Percentiles rank a stretch among this genome's conserved stretches.
Conservation (phyloP, 345 rosid species). For the Populus tremula region DNA sequence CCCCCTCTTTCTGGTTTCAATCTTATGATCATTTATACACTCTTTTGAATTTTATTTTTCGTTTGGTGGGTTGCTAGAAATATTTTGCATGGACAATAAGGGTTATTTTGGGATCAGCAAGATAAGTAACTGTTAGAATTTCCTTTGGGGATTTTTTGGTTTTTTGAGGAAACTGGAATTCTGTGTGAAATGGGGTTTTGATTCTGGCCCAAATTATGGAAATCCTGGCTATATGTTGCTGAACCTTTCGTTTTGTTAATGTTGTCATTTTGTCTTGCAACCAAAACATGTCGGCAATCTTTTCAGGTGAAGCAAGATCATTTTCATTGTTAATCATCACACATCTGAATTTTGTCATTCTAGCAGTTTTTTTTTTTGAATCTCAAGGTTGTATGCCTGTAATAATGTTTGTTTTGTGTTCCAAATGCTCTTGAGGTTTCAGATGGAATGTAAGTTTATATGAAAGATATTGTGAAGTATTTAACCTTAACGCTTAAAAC, state of each 20-base stretch:
- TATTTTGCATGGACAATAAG: neutral
- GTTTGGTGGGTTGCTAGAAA: conserved; percentile 1
- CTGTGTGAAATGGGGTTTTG: neutral
- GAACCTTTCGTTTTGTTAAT: neutral
- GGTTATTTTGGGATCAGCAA: neutral
- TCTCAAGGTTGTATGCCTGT: neutral
- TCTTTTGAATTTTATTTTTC: neutral
- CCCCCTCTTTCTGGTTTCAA: neutral
- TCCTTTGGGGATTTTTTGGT: neutral
- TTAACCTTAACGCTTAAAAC: neutral
- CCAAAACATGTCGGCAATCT: neutral
- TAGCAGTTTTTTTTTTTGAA: neutral
- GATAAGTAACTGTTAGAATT: neutral
- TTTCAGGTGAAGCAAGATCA: conserved; percentile 1
- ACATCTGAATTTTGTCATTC: neutral
- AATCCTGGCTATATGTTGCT: neutral
- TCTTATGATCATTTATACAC: conserved; percentile 15
- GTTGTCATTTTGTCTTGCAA: neutral
- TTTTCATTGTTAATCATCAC: neutral
- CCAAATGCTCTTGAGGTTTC: neutral
- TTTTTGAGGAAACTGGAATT: conserved; percentile 4
- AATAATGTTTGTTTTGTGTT: neutral
- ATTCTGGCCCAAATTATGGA: neutral
- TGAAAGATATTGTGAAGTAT: neutral
- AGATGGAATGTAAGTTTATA: neutral